A percentile compares a stretch with the other conserved stretches of the same genome.
These are phyloP conservation scores for Vanilla planifolia DNA, from an alignment of 106 monocot genomes.

Conservation along the genomic window DNA sequence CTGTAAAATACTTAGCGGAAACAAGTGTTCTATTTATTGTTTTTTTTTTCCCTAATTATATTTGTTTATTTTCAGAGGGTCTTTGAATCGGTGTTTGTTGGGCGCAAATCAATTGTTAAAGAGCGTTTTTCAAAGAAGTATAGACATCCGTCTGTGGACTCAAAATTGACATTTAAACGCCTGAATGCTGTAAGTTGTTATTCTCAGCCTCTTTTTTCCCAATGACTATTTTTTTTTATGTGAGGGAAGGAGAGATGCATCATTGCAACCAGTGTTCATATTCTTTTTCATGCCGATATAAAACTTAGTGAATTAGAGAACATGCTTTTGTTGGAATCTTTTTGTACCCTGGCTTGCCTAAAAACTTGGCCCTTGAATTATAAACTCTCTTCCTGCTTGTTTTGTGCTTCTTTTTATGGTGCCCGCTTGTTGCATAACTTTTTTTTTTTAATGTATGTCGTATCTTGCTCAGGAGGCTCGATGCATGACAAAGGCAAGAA, in stretches of 20 bases:
- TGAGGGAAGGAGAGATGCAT: too few species aligned
- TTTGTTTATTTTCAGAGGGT: constrained; percentile 30
- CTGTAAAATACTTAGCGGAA: constrained; percentile 14
- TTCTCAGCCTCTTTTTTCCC: neutral
- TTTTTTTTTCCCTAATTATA: neutral
- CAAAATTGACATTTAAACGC: constrained; percentile 77
- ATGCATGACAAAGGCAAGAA: constrained; percentile 94
- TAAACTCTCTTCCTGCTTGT: neutral
- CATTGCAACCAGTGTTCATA: too few species aligned
- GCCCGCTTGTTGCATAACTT: too few species aligned
- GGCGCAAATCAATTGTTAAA: constrained; percentile 47
- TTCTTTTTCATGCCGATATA: too few species aligned
- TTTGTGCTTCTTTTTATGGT: too few species aligned
- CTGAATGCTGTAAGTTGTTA: constrained; percentile 62
- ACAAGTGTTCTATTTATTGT: neutral
- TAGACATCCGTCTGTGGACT: constrained; percentile 55
- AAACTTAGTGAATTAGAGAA: too few species aligned
- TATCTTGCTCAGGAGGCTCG: constrained; percentile 59
- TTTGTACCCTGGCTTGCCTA: too few species aligned
- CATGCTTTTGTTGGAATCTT: too few species aligned
- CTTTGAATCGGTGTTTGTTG: constrained; percentile 44
- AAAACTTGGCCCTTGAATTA: too few species aligned
- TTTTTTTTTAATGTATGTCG: too few species aligned
- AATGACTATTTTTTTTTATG: too few species aligned
- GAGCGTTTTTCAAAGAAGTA: constrained; percentile 70